Conservation (phyloP, 2,329 filamentous ascomycete species). For the Tricladium varicosporioides region DNA sequence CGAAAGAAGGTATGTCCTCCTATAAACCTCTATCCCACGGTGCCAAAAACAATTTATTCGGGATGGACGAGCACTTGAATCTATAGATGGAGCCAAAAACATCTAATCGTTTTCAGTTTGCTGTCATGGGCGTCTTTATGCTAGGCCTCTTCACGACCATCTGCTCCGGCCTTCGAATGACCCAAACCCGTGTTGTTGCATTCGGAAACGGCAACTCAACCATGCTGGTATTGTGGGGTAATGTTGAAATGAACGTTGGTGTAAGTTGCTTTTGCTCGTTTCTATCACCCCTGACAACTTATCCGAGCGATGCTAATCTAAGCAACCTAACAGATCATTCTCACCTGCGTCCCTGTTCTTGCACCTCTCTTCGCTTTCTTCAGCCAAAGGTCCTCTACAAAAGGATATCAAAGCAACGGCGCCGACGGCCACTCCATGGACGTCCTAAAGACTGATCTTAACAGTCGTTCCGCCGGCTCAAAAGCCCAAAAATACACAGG, state of each 20-base stretch:
- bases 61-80: too few relatives aligned
- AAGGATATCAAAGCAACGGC: too few relatives aligned
- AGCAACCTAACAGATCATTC: slow-evolving; percentile 11
- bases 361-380: slow-evolving; percentile 13
- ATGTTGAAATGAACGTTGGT: slow-evolving; percentile 56
- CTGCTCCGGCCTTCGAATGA: slow-evolving; percentile 8
- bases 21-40: too few relatives aligned
- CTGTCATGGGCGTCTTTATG: slow-evolving; percentile 17
- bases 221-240: slow-evolving; percentile 55
- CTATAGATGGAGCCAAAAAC: too few relatives aligned
- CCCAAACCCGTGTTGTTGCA: slow-evolving; percentile 34
- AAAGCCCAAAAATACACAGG: too few relatives aligned
- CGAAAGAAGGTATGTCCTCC: background rate
- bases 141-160: slow-evolving; percentile 14
- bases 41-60: too few relatives aligned
- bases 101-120: background rate
- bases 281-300: background rate
- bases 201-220: slow-evolving; percentile 38
- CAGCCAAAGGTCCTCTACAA: background rate
- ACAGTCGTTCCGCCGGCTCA: too few relatives aligned
- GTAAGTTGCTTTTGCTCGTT: slow-evolving; percentile 36
- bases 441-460: too few relatives aligned
- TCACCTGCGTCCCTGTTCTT: slow-evolving; percentile 18
- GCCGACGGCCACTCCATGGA: too few relatives aligned
- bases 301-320: background rate